A percentile compares a stretch with the other conserved stretches of the same genome.
Evolutionary conservation across 1,139 yeast genomes (phyloP).

Genomic region (Sporopachydermia cereana): DNA sequence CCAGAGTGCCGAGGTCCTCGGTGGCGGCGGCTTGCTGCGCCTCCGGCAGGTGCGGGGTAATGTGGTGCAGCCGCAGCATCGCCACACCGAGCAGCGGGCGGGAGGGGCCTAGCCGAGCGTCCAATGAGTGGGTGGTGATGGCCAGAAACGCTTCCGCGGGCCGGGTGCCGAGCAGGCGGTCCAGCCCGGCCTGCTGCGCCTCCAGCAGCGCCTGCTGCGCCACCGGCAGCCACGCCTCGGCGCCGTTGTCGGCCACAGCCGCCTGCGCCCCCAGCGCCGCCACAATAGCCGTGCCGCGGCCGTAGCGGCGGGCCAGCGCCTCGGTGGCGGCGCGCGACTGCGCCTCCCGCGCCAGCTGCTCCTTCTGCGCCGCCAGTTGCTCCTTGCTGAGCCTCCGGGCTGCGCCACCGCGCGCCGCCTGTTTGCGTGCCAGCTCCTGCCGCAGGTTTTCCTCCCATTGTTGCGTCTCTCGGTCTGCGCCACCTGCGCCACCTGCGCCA

Average conservation of each 20-base stretch:
- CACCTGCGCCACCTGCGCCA: too few species aligned
- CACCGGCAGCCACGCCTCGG: constrained; percentile 57
- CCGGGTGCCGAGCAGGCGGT: constrained; percentile 30
- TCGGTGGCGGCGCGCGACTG: constrained; percentile 39
- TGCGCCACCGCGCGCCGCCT: constrained; percentile 14
- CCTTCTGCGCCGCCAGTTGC: constrained; percentile 50
- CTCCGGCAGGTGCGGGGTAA: constrained; percentile 23
- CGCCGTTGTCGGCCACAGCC: constrained; percentile 52
- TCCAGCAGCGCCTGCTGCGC: constrained; percentile 39
- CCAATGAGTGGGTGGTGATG: constrained; percentile 22
- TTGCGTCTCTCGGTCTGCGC: constrained; percentile 72
- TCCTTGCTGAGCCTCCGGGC: constrained; percentile 53
- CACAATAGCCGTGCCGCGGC: constrained; percentile 42
- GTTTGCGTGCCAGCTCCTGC: constrained; percentile 55
- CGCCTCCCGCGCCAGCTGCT: constrained; percentile 51
- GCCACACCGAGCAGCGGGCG: constrained; percentile 55
- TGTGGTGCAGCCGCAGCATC: constrained; percentile 33
- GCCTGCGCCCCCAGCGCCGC: constrained; percentile 42
- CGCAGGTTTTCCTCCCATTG: constrained; percentile 87
- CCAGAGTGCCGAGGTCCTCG: constrained; percentile 41
- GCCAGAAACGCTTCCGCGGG: constrained; percentile 21
- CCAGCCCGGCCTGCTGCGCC: constrained; percentile 27
- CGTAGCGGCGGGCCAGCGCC: constrained; percentile 26
- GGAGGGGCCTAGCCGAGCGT: constrained; percentile 38
- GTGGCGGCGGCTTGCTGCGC: constrained; percentile 32